phyloP scores from a whole-genome alignment of 495 filamentous ascomycete species.

The Amphirosellinia nigrospora region DNA sequence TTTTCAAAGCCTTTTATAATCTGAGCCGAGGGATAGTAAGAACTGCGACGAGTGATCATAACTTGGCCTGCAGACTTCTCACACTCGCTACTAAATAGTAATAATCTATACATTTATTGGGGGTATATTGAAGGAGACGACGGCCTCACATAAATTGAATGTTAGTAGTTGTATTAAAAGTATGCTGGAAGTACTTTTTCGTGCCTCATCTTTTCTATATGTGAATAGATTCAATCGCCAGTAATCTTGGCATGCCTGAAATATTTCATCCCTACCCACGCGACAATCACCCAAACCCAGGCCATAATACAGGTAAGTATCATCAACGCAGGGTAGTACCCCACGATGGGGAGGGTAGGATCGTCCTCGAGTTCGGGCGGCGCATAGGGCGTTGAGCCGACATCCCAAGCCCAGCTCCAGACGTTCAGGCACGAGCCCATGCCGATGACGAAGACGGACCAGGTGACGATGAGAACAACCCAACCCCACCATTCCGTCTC shows the following conservation, averaged over 20 bases:
- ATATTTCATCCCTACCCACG: constrained; percentile 99
- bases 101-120: neutral
- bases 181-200: neutral
- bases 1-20: neutral
- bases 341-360: constrained; percentile 89
- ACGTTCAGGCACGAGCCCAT: constrained; percentile 96
- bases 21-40: neutral
- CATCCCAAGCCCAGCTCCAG: constrained; percentile 99
- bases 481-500: constrained; percentile 98
- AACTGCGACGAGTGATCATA: neutral
- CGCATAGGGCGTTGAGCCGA: constrained; percentile 93
- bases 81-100: neutral
- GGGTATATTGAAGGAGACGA: neutral
- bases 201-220: neutral
- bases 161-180: neutral
- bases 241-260: constrained; percentile 94
- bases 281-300: constrained; percentile 97
- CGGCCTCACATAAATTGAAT: neutral
- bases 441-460: constrained; percentile 92
- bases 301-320: constrained; percentile 94
- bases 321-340: constrained; percentile 94
- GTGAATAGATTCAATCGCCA: constrained; percentile 43
- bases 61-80: neutral
- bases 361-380: constrained; percentile 93
- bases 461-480: constrained; percentile 86